Base-by-base conservation (phyloP, 2,329 filamentous ascomycete genomes). In the Ploettnerulaceae sp. region DNA sequence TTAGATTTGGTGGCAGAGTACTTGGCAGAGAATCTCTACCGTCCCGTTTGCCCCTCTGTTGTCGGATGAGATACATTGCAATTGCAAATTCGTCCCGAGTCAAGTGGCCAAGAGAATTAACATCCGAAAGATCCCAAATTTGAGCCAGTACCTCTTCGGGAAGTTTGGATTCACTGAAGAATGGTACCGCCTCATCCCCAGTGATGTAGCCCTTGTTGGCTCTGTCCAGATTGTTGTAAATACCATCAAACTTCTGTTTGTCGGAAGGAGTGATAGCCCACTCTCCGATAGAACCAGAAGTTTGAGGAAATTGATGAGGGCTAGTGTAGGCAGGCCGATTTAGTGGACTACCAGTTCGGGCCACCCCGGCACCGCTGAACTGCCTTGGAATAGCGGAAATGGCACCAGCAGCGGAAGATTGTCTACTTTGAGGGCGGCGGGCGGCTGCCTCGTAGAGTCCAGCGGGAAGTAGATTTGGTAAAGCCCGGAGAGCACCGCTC, bases 81-180 rank as follows among this genome's bases (percentile, higher is more conserved):
- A 98, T 89, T 0, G 93, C 89, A 63, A 98, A 98, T 59, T 95
- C 90, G 57, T 98, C 93, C 58, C 80, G 81, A 36, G 77, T 89
- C 47, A 98, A 72, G 47, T 85, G 83, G 8, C 93, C 93, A 57
- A 90, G 86, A 6, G 89, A 93, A 61, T 88, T 89, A 67, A 96
- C 89, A 67, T 98, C 93, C 11, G 93, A 85, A 22, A 98, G 78
- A 65, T 98, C 93, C 93, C 93, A 98, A 54, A 98, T 95, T 59
- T 94, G 87, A 22, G 93, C 93, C 43, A 98, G 73, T 7, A 80
- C 81, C 60, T 96, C 91, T 63, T 97, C 91, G 1, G 88, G 80
- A 11, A 98, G 75, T 47, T 87, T 85, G 1, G 91, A 95, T 66
- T 95, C 89, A 64, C 86, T 91, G 66, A 98, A 88, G 69, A 97